Base-by-base conservation (phyloP, 768 basidiomycete genomes). In the Kwoniella dejecticola region DNA sequence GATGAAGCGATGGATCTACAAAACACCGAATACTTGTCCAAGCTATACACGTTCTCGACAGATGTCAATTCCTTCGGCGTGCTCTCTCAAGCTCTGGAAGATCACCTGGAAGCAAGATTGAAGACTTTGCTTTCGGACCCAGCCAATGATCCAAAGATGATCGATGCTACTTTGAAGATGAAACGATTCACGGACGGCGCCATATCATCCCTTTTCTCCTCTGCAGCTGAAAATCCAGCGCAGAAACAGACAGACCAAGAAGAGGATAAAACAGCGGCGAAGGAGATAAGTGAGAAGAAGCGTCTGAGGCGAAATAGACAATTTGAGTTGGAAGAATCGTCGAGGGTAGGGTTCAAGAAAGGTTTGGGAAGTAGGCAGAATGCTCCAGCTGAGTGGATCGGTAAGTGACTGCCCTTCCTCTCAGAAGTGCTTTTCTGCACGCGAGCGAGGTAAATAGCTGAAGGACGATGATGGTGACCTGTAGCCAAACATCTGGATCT, bases 401-500 rank as follows among this genome's bases (percentile, higher is more conserved):
- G 77, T 76, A 40, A 54, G 74, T 68, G 15, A 36, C 7, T 7
- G 7, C 33, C 33, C 7, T 36, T 36, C 15, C 15, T 7, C n/a
- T n/a, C n/a, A n/a, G n/a, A n/a, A n/a, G n/a, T n/a, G n/a, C n/a
- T n/a, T n/a, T n/a, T n/a, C n/a, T n/a, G n/a, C n/a, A n/a, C n/a
- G n/a, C n/a, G n/a, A n/a, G n/a, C n/a, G n/a, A n/a, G n/a, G n/a
- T n/a, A n/a, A n/a, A n/a, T n/a, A n/a, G 7, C 33, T 36, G 7
- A 15, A 36, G 15, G 15, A 36, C 7, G 33, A 15, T 7, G 15
- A 36, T 7, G 33, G 33, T 15, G 33, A 36, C 7, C 33, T 36
- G 33, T 36, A 36, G 96, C 96, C 15, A 91, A 89, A 74, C 85
- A 91, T 76, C 82, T 98, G 48, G 94, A 98, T 78, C 84, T 83